Evolutionary conservation across 345 rosid species (phyloP), one percentile per base, ranked within the genome.

Genomic region (Hibiscus syriacus): DNA sequence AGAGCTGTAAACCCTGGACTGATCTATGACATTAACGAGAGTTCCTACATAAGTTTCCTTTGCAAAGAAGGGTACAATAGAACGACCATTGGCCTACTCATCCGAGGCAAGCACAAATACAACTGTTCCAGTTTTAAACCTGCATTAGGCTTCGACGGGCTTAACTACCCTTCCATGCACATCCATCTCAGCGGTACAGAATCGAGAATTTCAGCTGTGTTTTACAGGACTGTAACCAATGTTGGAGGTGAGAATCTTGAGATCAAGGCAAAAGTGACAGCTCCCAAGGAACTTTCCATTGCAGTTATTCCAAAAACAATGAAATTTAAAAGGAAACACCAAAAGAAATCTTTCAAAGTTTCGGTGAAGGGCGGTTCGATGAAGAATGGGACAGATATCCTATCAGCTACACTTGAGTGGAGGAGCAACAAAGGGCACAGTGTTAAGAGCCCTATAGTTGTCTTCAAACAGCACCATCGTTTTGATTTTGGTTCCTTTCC

Each of bases 141-240:
- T 23, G 87, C 79, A 20, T 29, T 34, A 25, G 98, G 98, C 20
- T 53, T 74, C 0, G 97, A 93, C 55, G 92, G 92, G 46, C 77
- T 93, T 30, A 93, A 90, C 72, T 90, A 90, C 55, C 98, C 98
- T 20, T 73, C 98, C 14, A 89, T 93, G 95, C 96, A 89, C 54
- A 66, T 41, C 69, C n/a, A n/a, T n/a, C n/a, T n/a, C 86, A 38
- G 72, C 7, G 6, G 43, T 0, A 20, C 55, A 1, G 62, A 66
- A 0, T 66, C 79, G 8, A 69, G 43, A 12, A 77, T 87, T 32
- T 70, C 79, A 0, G 96, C 86, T 0, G 58, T 76, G 52, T 93
- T 89, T 69, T 59, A 81, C 80, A 73, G 97, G 52, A 85, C 80
- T 1, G 91, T 87, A 57, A 93, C 85, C 39, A 23, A 82, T 32